These are phyloP conservation scores for Trichoderma koningii DNA, from an alignment of 2,329 filamentous ascomycete species.

Conservation along the genomic window DNA sequence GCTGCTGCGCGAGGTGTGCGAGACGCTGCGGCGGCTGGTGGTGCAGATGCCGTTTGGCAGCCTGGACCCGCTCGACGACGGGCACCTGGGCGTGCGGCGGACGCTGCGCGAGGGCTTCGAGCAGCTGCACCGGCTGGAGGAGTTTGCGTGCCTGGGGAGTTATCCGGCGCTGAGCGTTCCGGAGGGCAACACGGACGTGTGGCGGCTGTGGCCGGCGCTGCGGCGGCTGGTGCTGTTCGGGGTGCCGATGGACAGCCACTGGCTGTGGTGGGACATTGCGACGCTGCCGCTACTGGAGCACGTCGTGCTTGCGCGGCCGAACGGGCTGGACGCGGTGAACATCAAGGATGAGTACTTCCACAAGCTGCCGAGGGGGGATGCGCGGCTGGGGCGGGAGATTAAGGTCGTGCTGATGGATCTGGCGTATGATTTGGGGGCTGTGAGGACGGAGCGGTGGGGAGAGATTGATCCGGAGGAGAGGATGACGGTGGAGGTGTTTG, in stretches of 20 bases:
- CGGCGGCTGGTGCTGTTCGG: conserved; percentile 48
- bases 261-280: conserved; percentile 45
- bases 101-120: conserved; percentile 50
- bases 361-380: conserved; percentile 36
- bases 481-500: conserved; percentile 45
- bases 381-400: conserved; percentile 35
- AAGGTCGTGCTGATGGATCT: conserved; percentile 41
- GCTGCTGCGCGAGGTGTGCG: conserved; percentile 46
- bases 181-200: conserved; percentile 43
- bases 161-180: conserved; percentile 46
- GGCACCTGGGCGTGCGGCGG: conserved; percentile 41
- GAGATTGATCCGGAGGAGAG: conserved; percentile 41
- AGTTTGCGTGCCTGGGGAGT: conserved; percentile 51
- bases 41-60: conserved; percentile 52
- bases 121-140: conserved; percentile 47
- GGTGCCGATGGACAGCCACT: conserved; percentile 41
- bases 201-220: conserved; percentile 48
- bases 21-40: conserved; percentile 48
- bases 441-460: conserved; percentile 38
- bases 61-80: conserved; percentile 46
- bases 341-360: conserved; percentile 48
- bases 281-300: conserved; percentile 43
- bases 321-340: conserved; percentile 38
- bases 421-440: conserved; percentile 31
- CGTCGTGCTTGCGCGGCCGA: conserved; percentile 47